A percentile compares a stretch with the other conserved stretches of the same genome.
Evolutionary conservation across 2,329 filamentous ascomycete species (phyloP).

Genomic region (Mariannaea sp.): DNA sequence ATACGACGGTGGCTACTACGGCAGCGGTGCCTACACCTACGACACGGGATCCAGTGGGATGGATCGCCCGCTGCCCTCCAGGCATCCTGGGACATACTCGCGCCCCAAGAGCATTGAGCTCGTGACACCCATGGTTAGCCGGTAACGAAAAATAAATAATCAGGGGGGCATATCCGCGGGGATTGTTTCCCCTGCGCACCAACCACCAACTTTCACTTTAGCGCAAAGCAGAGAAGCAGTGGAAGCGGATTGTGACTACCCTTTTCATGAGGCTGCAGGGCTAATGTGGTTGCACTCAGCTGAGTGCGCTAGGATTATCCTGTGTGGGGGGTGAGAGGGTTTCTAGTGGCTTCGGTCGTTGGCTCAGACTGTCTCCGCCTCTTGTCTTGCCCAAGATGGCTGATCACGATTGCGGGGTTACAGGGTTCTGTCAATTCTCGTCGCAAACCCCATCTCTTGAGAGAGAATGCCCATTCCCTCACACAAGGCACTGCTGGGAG

Average conservation of each 20-base stretch:
- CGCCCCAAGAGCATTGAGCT: conserved; percentile 67
- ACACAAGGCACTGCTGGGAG: background rate
- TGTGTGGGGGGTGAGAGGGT: conserved; percentile 7
- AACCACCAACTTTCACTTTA: conserved; percentile 2
- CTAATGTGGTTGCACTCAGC: conserved; percentile 13
- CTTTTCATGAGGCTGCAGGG: conserved; percentile 4
- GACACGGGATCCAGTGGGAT: conserved; percentile 42
- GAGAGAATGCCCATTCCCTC: conserved; percentile 9
- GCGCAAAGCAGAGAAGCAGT: background rate
- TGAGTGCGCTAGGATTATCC: conserved; percentile 9
- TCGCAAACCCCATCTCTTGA: conserved; percentile 5
- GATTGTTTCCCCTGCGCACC: conserved; percentile 2
- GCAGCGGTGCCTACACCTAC: conserved; percentile 46
- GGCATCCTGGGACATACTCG: conserved; percentile 59
- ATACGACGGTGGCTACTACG: conserved; percentile 52
- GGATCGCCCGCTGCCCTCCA: conserved; percentile 62
- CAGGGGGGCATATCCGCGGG: background rate
- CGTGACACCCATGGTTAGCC: conserved; percentile 62
- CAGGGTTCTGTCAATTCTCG: conserved; percentile 29
- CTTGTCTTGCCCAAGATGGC: conserved; percentile 24
- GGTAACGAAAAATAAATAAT: conserved; percentile 43
- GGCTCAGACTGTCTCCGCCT: conserved; percentile 25
- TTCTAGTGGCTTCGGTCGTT: conserved; percentile 20
- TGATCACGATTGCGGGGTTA: conserved; percentile 35
- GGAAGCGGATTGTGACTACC: conserved; percentile 4